phyloP scores from a whole-genome alignment of 352 stramenopile genomes.

The Phytophthora cryptogea region DNA sequence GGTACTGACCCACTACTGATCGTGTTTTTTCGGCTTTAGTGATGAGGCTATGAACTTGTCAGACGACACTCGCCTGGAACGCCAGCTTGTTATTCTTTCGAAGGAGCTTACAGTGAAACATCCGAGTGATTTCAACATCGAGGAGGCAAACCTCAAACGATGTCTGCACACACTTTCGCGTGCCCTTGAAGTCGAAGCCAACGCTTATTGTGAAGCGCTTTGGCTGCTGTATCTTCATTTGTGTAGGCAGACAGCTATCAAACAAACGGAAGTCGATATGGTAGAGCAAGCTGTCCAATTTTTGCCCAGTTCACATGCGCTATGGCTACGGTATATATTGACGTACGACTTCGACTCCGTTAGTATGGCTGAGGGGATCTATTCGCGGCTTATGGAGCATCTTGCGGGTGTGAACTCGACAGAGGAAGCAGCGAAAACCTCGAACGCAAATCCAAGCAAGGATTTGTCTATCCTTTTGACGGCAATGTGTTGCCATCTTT shows the following conservation, averaged over 20 bases:
- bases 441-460: slow-evolving; percentile 9
- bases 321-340: slow-evolving; percentile 51
- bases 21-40: slow-evolving; percentile 21
- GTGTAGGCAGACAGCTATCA: slow-evolving; percentile 29
- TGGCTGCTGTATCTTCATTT: slow-evolving; percentile 52
- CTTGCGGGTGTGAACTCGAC: slow-evolving; percentile 17
- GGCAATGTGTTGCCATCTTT: slow-evolving; percentile 41
- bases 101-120: slow-evolving; percentile 30
- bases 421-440: slow-evolving; percentile 2
- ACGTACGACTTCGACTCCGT: slow-evolving; percentile 45
- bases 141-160: slow-evolving; percentile 34
- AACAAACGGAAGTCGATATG: slow-evolving; percentile 41
- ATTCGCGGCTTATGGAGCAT: slow-evolving; percentile 43
- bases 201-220: slow-evolving; percentile 48
- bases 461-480: slow-evolving; percentile 36
- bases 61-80: slow-evolving; percentile 20
- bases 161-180: slow-evolving; percentile 45
- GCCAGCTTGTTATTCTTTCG: slow-evolving; percentile 36
- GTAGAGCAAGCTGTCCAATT: slow-evolving; percentile 49
- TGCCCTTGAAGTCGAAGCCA: slow-evolving; percentile 49
- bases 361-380: slow-evolving; percentile 30
- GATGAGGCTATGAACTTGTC: slow-evolving; percentile 35
- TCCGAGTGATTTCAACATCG: slow-evolving; percentile 14
- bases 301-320: slow-evolving; percentile 39
- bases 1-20: not conserved